phyloP scores from a whole-genome alignment of 768 basidiomycete species.

The Daedaleopsis sinensis region DNA sequence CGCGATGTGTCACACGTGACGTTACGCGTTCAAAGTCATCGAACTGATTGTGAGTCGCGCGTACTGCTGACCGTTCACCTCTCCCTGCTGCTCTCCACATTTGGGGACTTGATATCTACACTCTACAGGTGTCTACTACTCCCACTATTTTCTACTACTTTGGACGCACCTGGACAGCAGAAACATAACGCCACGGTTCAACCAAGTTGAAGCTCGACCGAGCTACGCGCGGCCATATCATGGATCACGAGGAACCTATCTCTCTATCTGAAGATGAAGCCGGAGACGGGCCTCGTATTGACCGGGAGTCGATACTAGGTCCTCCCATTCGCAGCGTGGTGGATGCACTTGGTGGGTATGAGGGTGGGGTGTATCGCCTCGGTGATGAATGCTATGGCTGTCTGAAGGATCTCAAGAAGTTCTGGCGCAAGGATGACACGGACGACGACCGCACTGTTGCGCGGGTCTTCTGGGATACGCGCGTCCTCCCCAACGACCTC shows the following conservation, averaged over 20 bases:
- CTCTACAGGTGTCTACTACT: too few relatives aligned
- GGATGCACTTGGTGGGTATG: constrained; percentile 78
- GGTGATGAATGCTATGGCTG: constrained; percentile 85
- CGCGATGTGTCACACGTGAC: background rate
- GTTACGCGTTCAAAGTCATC: background rate
- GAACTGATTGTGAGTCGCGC: too few relatives aligned
- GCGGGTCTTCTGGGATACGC: constrained; percentile 88
- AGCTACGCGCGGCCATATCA: constrained; percentile 1
- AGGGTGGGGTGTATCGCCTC: constrained; percentile 67
- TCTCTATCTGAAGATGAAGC: constrained; percentile 32
- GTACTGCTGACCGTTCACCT: too few relatives aligned
- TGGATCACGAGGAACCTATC: constrained; percentile 32
- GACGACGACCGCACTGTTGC: constrained; percentile 97
- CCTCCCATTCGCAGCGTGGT: constrained; percentile 76
- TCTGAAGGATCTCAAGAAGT: constrained; percentile 90
- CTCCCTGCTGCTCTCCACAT: too few relatives aligned
- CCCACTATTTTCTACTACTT: background rate
- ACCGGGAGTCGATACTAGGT: constrained; percentile 59
- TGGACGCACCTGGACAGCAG: background rate
- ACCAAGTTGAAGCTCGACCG: background rate
- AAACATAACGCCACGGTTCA: background rate
- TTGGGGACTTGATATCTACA: too few relatives aligned
- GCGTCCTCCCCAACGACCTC: constrained; percentile 84
- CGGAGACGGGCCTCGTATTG: constrained; percentile 32
- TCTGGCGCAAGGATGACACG: constrained; percentile 95